Base-by-base conservation (phyloP, 2,329 filamentous ascomycete species). In the Epichloe hybrida region DNA sequence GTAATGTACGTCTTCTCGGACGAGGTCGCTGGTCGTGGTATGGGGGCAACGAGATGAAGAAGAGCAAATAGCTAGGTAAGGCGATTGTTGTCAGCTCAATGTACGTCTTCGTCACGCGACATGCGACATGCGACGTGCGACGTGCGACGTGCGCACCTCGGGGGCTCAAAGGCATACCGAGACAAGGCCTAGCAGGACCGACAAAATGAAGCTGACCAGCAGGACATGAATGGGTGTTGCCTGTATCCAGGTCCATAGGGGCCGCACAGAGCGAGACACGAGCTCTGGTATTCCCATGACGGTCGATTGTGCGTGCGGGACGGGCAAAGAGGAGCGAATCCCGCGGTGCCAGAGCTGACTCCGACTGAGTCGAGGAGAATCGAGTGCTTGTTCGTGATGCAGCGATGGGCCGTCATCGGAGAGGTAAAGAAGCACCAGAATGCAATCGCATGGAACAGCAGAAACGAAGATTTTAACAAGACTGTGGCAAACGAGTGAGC, bases 1-100 rank as follows among this genome's bases (percentile, higher is more conserved):
- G 88, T 94, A 46, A 81, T 76, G 72, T 91, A 98, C 38, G 77
- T 81, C 71, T 93, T 95, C 66, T 98, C 93, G 35, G 87, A 88
- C 4, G 79, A 74, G 36, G 82, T 73, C 2, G 87, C 78, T 23
- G 75, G 70, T 51, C 93, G 86, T 11, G 93, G 93, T 48, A 82
- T 80, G 15, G 90, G 90, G 8, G 90, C 90, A 64, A 94, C 74
- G 53, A 88, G 66, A 63, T 81, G 81, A 46, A 96, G 77, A 53
- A 83, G 69, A 48, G 80, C 61, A 62, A 86, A 90, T 60, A 83
- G 62, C 69, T 71, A 51, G 23, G 46, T 37, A 13, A 38, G 36
- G 13, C 39, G 21, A 23, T 50, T 41, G 36, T 49, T 34, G 48
- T 58, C 39, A 58, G 54, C 45, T 49, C 38, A 38, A 20, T 13